These are phyloP conservation scores for Mucor mucedo DNA, from an alignment of 371 early-diverging fungal genomes.

Conservation along the genomic window DNA sequence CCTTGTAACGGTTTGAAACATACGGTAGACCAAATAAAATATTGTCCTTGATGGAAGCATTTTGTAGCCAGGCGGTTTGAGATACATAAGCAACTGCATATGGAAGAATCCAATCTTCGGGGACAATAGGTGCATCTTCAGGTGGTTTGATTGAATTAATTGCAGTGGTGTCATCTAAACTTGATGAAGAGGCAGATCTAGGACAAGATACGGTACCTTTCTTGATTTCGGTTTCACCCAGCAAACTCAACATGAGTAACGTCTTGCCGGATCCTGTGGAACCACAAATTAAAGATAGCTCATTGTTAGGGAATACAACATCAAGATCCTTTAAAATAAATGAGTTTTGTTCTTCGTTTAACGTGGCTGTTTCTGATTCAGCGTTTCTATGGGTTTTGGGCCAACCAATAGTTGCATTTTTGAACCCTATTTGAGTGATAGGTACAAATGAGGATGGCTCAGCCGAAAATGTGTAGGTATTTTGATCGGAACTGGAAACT, in stretches of 20 bases:
- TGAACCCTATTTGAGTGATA: slow-evolving; percentile 40
- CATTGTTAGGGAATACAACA: slow-evolving; percentile 55
- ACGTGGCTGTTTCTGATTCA: background rate
- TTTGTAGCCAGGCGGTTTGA: slow-evolving; percentile 82
- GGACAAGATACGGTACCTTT: slow-evolving; percentile 22
- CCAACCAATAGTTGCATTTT: slow-evolving; percentile 45
- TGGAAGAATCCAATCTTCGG: slow-evolving; percentile 24
- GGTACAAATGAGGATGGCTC: too few species aligned
- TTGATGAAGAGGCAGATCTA: slow-evolving; percentile 14
- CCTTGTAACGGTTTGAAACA: slow-evolving; percentile 52
- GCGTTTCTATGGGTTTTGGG: background rate
- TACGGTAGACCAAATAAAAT: slow-evolving; percentile 59
- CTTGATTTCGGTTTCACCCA: slow-evolving; percentile 47
- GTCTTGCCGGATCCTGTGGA: slow-evolving; percentile 73
- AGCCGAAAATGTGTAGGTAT: background rate
- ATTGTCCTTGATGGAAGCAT: slow-evolving; percentile 76
- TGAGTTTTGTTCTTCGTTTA: background rate
- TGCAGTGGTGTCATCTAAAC: slow-evolving; percentile 10
- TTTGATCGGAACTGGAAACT: slow-evolving; percentile 62
- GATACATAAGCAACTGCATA: slow-evolving; percentile 35
- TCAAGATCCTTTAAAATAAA: slow-evolving; percentile 50
- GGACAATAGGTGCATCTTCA: slow-evolving; percentile 15
- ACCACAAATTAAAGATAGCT: slow-evolving; percentile 63
- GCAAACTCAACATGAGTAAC: slow-evolving; percentile 62
- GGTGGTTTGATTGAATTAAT: slow-evolving; percentile 12